Evolutionary conservation across 768 basidiomycete species (phyloP).

Genomic region (Cystobasidium ongulense): DNA sequence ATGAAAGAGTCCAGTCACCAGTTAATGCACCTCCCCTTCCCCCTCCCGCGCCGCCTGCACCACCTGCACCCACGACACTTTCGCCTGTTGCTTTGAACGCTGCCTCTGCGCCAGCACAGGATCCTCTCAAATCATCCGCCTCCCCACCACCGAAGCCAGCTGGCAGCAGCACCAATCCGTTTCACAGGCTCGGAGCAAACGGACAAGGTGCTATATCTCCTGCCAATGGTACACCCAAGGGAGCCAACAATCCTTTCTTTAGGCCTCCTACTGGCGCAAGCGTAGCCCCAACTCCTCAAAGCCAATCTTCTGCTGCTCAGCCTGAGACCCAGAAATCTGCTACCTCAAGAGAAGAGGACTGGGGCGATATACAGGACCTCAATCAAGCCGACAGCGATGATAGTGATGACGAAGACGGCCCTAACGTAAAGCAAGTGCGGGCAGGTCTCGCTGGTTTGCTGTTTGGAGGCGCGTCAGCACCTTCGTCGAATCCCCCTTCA

Average conservation of each 20-base stretch:
- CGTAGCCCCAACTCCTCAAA: slow-evolving; percentile 36
- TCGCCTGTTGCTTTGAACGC: slow-evolving; percentile 43
- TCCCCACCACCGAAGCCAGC: not conserved
- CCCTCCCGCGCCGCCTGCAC: slow-evolving; percentile 46
- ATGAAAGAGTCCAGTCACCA: not conserved
- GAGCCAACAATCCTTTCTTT: slow-evolving; percentile 69
- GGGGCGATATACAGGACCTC: slow-evolving; percentile 50
- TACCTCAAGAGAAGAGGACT: slow-evolving; percentile 51
- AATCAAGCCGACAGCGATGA: slow-evolving; percentile 64
- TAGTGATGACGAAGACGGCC: slow-evolving; percentile 69
- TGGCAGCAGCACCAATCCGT: slow-evolving; percentile 66
- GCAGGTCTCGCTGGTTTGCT: slow-evolving; percentile 62
- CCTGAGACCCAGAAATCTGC: slow-evolving; percentile 35
- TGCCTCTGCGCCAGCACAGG: slow-evolving; percentile 43
- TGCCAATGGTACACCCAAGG: slow-evolving; percentile 47
- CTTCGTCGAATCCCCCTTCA: slow-evolving; percentile 40
- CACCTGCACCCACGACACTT: slow-evolving; percentile 42
- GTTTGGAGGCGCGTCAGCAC: slow-evolving; percentile 57
- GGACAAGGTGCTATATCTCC: slow-evolving; percentile 46
- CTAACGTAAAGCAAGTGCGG: slow-evolving; percentile 54
- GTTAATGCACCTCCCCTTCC: slow-evolving; percentile 37
- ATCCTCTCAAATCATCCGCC: slow-evolving; percentile 37
- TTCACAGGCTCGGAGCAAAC: slow-evolving; percentile 56
- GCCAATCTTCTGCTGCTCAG: slow-evolving; percentile 35
- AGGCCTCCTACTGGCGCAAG: slow-evolving; percentile 48